These are phyloP conservation scores for Yamadazyma phyllophila DNA, from an alignment of 805 yeast species.

Conservation along the genomic window DNA sequence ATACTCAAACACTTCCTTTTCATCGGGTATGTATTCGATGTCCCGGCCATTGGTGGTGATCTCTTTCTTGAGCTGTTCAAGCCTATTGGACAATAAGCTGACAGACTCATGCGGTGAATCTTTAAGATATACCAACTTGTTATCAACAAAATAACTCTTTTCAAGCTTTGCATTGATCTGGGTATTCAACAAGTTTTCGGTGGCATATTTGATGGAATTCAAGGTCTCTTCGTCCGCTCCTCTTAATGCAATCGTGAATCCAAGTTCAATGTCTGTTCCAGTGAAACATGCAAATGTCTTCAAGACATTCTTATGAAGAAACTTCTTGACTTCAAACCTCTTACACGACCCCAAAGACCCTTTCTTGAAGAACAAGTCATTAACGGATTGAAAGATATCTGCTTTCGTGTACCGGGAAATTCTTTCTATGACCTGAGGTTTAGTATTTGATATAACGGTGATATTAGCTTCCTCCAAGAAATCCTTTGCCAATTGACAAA, in stretches of 20 bases:
- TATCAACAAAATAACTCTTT: constrained; percentile 33
- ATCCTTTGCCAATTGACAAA: constrained; percentile 78
- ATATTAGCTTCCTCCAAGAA: constrained; percentile 71
- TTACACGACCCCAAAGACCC: constrained; percentile 69
- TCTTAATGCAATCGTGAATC: constrained; percentile 83
- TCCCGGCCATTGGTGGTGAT: constrained; percentile 12
- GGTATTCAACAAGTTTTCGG: constrained; percentile 77
- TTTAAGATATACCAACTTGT: constrained; percentile 15
- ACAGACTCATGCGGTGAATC: constrained; percentile 14
- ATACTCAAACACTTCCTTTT: constrained; percentile 33
- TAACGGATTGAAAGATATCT: constrained; percentile 82
- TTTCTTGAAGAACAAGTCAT: constrained; percentile 67
- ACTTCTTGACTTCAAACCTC: constrained; percentile 68
- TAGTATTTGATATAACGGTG: constrained; percentile 76
- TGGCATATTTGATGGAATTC: constrained; percentile 68
- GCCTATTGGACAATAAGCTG: constrained; percentile 11
- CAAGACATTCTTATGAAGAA: constrained; percentile 49
- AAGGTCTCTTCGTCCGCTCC: constrained; percentile 68
- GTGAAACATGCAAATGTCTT: constrained; percentile 77
- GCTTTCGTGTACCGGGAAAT: constrained; percentile 78
- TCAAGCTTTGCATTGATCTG: constrained; percentile 80
- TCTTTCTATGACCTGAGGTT: constrained; percentile 77
- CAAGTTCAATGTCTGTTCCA: constrained; percentile 71
- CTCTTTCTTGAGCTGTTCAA: constrained; percentile 13
- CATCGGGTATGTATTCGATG: constrained; percentile 24